These are phyloP conservation scores for Rhinocladiella mackenziei DNA, from an alignment of 2,329 filamentous ascomycete species.

Conservation along the genomic window DNA sequence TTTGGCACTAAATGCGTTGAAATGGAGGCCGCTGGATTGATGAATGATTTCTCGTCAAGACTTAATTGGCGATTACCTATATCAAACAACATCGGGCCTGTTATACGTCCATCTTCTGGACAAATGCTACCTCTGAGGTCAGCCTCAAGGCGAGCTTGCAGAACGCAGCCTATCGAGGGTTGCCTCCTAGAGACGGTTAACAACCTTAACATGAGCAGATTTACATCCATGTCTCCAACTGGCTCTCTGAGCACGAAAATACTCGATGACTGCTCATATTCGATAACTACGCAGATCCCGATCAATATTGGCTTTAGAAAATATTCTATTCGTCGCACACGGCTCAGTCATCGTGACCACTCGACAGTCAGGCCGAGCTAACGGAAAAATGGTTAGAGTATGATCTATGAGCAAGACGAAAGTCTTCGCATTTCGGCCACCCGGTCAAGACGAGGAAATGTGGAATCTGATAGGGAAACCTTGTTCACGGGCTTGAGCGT, in stretches of 20 bases:
- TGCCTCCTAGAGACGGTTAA: not conserved
- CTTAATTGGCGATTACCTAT: constrained; percentile 42
- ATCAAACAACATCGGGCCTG: constrained; percentile 34
- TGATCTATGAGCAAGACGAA: constrained; percentile 10
- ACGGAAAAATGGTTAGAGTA: constrained; percentile 11
- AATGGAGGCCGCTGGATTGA: not conserved
- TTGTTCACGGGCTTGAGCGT: not conserved
- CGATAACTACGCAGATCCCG: constrained; percentile 28
- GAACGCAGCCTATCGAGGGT: constrained; percentile 6
- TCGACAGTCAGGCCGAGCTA: constrained; percentile 11
- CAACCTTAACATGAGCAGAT: constrained; percentile 1
- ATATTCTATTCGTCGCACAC: constrained; percentile 21
- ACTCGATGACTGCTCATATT: constrained; percentile 28
- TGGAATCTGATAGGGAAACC: constrained; percentile 15
- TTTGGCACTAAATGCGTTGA: constrained; percentile 1
- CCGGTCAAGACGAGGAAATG: constrained; percentile 12
- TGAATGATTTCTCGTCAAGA: constrained; percentile 29
- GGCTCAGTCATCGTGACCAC: constrained; percentile 29
- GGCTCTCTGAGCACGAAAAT: constrained; percentile 24
- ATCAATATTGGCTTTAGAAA: constrained; percentile 14
- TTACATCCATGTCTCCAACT: constrained; percentile 4
- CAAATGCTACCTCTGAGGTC: constrained; percentile 40
- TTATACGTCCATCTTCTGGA: constrained; percentile 44
- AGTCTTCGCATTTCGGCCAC: constrained; percentile 16
- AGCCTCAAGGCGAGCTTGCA: constrained; percentile 36